Evolutionary conservation across 371 early-diverging fungal species (phyloP), one percentile per base, ranked within the genome.

Genomic region (Dentiscutata heterogama): DNA sequence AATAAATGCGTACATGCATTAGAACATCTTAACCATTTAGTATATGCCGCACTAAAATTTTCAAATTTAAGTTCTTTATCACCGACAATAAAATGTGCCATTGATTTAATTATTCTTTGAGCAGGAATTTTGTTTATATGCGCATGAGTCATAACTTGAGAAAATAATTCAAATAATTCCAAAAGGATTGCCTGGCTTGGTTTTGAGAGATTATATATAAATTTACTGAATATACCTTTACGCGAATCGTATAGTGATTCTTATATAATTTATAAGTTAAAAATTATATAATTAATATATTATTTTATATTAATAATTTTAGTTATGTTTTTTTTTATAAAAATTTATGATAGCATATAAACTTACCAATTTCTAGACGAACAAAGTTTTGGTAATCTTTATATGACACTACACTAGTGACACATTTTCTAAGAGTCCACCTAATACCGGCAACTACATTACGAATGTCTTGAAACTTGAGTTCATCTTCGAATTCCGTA

Each of bases 1-100:
- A 72, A 81, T 29, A 81, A 50, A 72, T 81, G 81, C 18, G 72
- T 72, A 25, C 72, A 81, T 16, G 81, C 81, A n/a, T 81, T 60
- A 1, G 81, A 70, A 60, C 16, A 81, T 72, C 56, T 81, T 61
- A 67, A 72, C 72, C 67, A 81, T 60, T 81, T 73, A 60, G 25
- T 27, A 61, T 81, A 81, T 16, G 73, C 81, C 20, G 42, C 46
- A 56, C 58, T 39, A 72, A 81, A 81, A 42, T 54, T 71, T n/a
- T 60, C 58, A 29, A 58, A 72, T 53, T 51, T 54, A 20, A 8
- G 20, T 29, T 80, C 56, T 11, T 58, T 54, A 22, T 72, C 58
- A 50, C 65, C 53, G 4, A 78, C 13, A 42, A 81, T 42, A 39
- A 22, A 73, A 1, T 72, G 51, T 3, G 73, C 39, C 46, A 81